Conservation (phyloP, 768 basidiomycete genomes). For the Macrocybe gigantea region DNA sequence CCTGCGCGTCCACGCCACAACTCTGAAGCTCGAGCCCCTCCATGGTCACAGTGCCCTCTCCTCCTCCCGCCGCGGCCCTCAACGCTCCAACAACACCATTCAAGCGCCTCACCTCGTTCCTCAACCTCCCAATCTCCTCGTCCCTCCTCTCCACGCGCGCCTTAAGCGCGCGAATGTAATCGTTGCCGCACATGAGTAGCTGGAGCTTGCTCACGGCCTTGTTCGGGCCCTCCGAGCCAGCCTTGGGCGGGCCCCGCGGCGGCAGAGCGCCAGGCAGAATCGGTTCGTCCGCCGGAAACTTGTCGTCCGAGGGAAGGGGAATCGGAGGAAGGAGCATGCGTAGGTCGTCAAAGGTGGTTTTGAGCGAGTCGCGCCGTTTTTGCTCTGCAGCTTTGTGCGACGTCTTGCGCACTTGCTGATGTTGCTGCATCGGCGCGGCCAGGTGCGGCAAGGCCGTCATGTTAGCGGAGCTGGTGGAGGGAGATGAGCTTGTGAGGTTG, state of each 20-base stretch:
- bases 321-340: conserved; percentile 83
- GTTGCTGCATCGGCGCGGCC: conserved; percentile 9
- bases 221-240: conserved; percentile 87
- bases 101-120: conserved; percentile 61
- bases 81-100: conserved; percentile 33
- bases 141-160: conserved; percentile 76
- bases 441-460: conserved; percentile 5
- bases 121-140: conserved; percentile 62
- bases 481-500: conserved; percentile 12
- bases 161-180: conserved; percentile 75
- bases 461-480: conserved; percentile 8
- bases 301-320: conserved; percentile 72
- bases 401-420: conserved; percentile 54
- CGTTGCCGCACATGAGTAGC: conserved; percentile 85
- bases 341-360: conserved; percentile 87
- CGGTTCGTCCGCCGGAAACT: conserved; percentile 58
- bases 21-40: conserved; percentile 17
- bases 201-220: conserved; percentile 93
- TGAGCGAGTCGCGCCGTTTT: conserved; percentile 93
- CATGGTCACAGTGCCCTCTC: conserved; percentile 13
- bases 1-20: conserved; percentile 25
- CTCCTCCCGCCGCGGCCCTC: conserved; percentile 20
- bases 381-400: conserved; percentile 97
- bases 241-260: conserved; percentile 83
- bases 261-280: conserved; percentile 84